These are phyloP conservation scores for Neofusicoccum sp. DNA, from an alignment of 2,329 filamentous ascomycete genomes.

Conservation along the genomic window DNA sequence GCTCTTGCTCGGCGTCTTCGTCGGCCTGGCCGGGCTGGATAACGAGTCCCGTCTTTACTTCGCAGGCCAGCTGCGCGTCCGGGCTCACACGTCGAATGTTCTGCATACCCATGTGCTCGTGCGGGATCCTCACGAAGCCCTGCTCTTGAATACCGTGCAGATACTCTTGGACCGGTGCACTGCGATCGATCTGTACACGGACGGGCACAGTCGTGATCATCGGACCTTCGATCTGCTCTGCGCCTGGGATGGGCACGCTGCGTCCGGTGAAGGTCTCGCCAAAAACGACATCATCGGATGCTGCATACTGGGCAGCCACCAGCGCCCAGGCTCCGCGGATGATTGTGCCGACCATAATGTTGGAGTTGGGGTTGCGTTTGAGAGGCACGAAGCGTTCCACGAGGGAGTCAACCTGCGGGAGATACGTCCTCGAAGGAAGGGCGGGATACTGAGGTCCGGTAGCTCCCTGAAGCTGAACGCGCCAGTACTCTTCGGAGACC, in stretches of 20 bases:
- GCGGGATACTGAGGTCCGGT: conserved; percentile 53
- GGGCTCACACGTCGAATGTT: conserved; percentile 55
- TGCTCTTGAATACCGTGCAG: conserved; percentile 60
- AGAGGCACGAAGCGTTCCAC: conserved; percentile 23
- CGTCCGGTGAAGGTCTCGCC: conserved; percentile 83
- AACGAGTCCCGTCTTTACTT: conserved; percentile 43
- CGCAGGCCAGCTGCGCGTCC: conserved; percentile 56
- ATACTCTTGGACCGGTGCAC: conserved; percentile 51
- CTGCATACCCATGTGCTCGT: conserved; percentile 66
- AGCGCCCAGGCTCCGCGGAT: conserved; percentile 75
- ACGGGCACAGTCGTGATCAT: conserved; percentile 77
- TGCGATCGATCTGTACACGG: conserved; percentile 57
- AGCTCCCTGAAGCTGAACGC: conserved; percentile 62
- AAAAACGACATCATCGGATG: conserved; percentile 70
- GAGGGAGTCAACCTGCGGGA: conserved; percentile 52
- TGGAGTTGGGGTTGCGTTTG: conserved; percentile 42
- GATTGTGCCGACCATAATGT: conserved; percentile 61
- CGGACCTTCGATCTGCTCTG: conserved; percentile 77
- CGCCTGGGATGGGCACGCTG: conserved; percentile 66
- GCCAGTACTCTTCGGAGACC: conserved; percentile 68
- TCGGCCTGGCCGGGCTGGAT: conserved; percentile 32
- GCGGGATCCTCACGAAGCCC: conserved; percentile 60
- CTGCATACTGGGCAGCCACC: conserved; percentile 55
- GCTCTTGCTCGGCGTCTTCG: conserved; percentile 39
- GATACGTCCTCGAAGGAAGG: conserved; percentile 57